These are phyloP conservation scores for Clausena lansium DNA, from an alignment of 345 rosid species.

Conservation along the genomic window DNA sequence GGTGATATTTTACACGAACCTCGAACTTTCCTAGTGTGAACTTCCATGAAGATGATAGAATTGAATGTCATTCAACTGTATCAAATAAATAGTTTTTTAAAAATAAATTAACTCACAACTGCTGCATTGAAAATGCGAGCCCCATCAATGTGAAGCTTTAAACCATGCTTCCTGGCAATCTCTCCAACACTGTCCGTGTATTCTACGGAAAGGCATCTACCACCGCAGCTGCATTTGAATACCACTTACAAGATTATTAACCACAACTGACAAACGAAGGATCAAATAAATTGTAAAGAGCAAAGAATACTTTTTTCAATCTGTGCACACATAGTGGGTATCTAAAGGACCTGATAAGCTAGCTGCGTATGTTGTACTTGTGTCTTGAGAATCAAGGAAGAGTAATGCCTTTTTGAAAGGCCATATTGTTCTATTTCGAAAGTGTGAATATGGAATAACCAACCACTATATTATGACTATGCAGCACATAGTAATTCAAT, in stretches of 20 bases:
- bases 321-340: background rate
- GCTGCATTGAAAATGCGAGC: constrained; percentile 96
- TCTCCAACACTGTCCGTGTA: constrained; percentile 74
- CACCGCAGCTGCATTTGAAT: constrained; percentile 65
- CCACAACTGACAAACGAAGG: background rate
- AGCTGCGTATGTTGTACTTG: background rate
- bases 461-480: background rate
- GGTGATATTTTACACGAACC: background rate
- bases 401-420: background rate
- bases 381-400: background rate
- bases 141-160: constrained; percentile 95
- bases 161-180: constrained; percentile 70
- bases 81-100: background rate
- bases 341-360: background rate
- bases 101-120: constrained; percentile 50
- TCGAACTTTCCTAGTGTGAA: background rate
- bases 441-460: background rate
- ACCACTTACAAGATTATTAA: constrained; percentile 4
- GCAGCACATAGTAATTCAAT: background rate
- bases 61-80: background rate
- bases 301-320: background rate
- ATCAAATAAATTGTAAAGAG: background rate
- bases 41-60: background rate
- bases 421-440: background rate
- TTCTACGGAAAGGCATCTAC: constrained; percentile 71